Base-by-base conservation (phyloP, 2,329 filamentous ascomycete genomes). In the Scorias spongiosa region DNA sequence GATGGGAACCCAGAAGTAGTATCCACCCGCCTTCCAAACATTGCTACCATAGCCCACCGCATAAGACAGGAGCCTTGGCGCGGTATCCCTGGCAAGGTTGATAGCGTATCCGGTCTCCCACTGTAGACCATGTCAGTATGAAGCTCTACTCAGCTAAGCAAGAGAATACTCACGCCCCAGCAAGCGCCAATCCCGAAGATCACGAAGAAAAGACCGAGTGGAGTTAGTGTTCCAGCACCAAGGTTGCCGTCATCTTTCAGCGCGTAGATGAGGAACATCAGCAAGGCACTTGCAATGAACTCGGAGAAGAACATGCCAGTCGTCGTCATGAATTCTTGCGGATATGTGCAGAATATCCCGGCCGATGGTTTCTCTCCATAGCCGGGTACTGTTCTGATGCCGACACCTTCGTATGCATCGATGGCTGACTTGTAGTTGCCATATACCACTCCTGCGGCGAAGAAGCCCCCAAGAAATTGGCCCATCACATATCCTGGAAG, bases 61-160 rank as follows among this genome's bases (percentile, higher is more conserved):
- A 55, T 78, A 80, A 14, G 12, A 81, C 1, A 75, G 74, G 38
- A 84, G 59, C 10, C 81, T 67, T 8, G 80, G 80, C 1, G 79
- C 78, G 55, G 85, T 81, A 50, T 86, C 81, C 60, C 81, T 71
- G 30, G 80, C 81, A 38, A 83, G 61, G 54, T 85, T 85, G 50
- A 84, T 83, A 12, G 80, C 80, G 61, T 82, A 86, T 34, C 81
- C 80, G 1, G 81, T 86, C 59, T 85, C 75, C 79, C 78, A n/a
- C 29, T 18, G n/a, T n/a, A 5, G 12, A 14, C 9, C 12, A 2
- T 5, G 10, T 18, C 39, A 28, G 3, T 32, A 10, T 5, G 5
- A 20, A 4, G 20, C 3, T 17, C 28, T 12, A 10, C 12, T 40
- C 12, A 40, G 11, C 12, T 11, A 14, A 5, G 4, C 18, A 12